A percentile compares a stretch with the other conserved stretches of the same genome.
Evolutionary conservation across 176 grass and related monocot species (phyloP).

Genomic region (Panicum miliaceum): DNA sequence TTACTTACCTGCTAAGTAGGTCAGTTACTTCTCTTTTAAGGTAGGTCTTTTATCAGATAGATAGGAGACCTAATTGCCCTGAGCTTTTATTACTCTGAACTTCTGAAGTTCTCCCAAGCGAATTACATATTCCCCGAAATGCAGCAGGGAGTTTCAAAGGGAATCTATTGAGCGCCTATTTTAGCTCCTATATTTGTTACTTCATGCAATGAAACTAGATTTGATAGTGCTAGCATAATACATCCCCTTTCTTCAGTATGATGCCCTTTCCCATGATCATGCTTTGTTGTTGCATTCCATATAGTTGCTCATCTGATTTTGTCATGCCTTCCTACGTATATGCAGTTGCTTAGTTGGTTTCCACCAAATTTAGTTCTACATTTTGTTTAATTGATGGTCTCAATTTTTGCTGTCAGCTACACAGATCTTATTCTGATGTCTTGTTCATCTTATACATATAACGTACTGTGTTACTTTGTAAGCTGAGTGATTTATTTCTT

Average conservation of each 20-base stretch:
- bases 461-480: not conserved
- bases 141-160: not conserved
- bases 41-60: not conserved
- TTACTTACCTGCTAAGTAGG: conserved; percentile 7
- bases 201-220: not conserved
- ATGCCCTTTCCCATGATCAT: not conserved
- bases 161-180: not conserved
- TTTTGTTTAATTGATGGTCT: conserved; percentile 17
- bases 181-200: conserved; percentile 1
- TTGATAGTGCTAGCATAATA: conserved; percentile 13
- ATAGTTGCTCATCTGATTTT: not conserved
- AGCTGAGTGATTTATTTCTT: conserved; percentile 32
- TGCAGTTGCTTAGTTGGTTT: conserved; percentile 33
- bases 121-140: conserved; percentile 10
- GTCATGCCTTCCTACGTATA: conserved; percentile 21
- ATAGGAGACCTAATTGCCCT: not conserved
- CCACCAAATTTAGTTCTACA: not conserved
- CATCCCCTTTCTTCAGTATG: conserved; percentile 6
- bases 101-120: not conserved
- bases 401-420: not conserved
- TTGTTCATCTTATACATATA: conserved; percentile 37
- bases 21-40: not conserved
- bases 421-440: conserved; percentile 7
- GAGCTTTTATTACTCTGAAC: not conserved
- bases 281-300: not conserved